A percentile compares a stretch with the other conserved stretches of the same genome.
Conservation (phyloP, 306 rosid genomes). For the Mucuna pruriens region DNA sequence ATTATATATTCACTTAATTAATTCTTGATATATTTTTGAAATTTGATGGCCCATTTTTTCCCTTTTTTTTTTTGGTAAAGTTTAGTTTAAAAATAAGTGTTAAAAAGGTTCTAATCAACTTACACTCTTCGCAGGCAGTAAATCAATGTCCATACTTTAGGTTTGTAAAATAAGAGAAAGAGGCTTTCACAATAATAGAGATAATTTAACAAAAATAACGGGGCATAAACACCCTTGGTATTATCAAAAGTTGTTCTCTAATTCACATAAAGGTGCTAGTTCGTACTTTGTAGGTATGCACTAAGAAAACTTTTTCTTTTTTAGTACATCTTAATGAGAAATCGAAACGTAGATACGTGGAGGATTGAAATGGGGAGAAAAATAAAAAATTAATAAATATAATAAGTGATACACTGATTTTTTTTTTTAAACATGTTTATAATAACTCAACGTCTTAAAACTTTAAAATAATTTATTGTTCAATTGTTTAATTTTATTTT, state of each 20-base stretch:
- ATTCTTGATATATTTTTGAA: background rate
- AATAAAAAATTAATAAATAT: too few species aligned
- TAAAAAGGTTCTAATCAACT: background rate
- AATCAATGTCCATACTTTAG: background rate
- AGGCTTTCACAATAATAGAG: background rate
- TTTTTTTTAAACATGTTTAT: too few species aligned
- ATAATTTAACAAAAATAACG: background rate
- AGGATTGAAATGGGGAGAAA: too few species aligned
- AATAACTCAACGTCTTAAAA: too few species aligned
- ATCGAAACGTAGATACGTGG: background rate
- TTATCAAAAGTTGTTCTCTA: constrained; percentile 29
- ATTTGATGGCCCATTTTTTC: background rate
- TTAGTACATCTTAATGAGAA: background rate
- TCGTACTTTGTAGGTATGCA: constrained; percentile 4
- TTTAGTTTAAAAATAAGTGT: background rate
- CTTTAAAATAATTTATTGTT: too few species aligned
- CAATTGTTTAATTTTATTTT: too few species aligned
- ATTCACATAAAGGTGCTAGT: constrained; percentile 19
- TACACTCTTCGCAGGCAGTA: background rate
- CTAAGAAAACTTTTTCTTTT: constrained; percentile 15
- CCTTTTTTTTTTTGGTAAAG: background rate
- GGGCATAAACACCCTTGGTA: constrained; percentile 23
- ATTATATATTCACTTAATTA: background rate
- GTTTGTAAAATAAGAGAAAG: background rate
- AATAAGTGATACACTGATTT: too few species aligned